Base-by-base conservation (phyloP, 176 grass and related monocot species). In the Ensete ventricosum region DNA sequence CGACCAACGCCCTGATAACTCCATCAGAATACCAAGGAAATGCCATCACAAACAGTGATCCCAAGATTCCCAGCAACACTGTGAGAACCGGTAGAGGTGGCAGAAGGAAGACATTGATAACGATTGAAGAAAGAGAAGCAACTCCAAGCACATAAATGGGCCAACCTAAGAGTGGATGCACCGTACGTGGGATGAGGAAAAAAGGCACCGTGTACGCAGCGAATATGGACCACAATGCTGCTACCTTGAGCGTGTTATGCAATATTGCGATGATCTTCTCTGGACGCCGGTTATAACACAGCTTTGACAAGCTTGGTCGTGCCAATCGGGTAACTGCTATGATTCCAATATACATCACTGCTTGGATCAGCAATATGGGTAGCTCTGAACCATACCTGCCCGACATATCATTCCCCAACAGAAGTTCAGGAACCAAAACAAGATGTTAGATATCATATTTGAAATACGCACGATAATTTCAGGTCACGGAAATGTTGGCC, bases 81-180 rank as follows among this genome's bases (percentile, higher is more conserved):
- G 96, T 95, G 43, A 99, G 85, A 57, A 99, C 88, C 1, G 91
- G 73, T 67, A 95, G 75, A 48, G 83, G 54, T 0, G 91, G 91
- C 77, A 99, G 91, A 62, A 89, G 66, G 19, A 99, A 95, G 50
- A 78, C 82, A 76, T 89, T 95, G 86, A 90, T 89, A 70, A 99
- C 91, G 0, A 89, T 48, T 1, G 75, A 59, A 54, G 86, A 84
- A 34, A 99, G 84, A 22, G 91, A 62, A 8, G 90, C 77, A 1
- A 82, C 77, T 67, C 96, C 96, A 72, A 99, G 77, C 23, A 95
- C 73, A 76, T 95, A 99, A 25, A 99, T 16, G 52, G 88, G 87
- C 96, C 96, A 99, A 67, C 96, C 96, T 66, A 99, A 88, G 72
- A 99, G 55, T 13, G 96, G 96, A 72, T 99, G 96, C 52, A 89